These are phyloP conservation scores for Hymenoscyphus repandus DNA, from an alignment of 2,329 filamentous ascomycete species.

Conservation along the genomic window DNA sequence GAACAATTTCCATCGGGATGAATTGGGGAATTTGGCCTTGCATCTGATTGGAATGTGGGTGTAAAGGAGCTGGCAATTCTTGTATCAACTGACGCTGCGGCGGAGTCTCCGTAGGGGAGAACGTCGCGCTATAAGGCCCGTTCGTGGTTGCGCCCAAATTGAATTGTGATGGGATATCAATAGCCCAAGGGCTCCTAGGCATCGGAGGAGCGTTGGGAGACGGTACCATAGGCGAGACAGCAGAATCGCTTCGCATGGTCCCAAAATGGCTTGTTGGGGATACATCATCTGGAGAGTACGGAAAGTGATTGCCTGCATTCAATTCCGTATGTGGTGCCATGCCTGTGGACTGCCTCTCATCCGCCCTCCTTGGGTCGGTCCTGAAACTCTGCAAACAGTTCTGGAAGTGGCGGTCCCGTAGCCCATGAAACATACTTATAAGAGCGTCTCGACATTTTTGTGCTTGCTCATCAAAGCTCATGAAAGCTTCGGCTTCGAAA, in stretches of 20 bases:
- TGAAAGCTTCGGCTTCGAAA: constrained; percentile 22
- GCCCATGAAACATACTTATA: constrained; percentile 21
- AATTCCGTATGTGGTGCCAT: neutral
- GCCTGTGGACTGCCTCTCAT: neutral
- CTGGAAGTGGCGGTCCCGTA: constrained; percentile 17
- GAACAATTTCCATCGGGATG: constrained; percentile 25
- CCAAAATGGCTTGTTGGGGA: constrained; percentile 2
- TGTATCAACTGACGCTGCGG: neutral
- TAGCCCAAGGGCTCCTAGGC: constrained; percentile 20
- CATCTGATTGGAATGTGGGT: neutral
- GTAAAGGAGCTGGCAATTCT: neutral
- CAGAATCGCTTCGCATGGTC: neutral
- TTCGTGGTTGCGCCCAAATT: constrained; percentile 7
- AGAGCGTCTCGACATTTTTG: constrained; percentile 24
- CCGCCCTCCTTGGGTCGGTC: constrained; percentile 2
- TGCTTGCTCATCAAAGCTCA: constrained; percentile 19
- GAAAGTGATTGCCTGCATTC: constrained; percentile 2
- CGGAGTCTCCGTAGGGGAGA: neutral
- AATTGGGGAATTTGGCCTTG: constrained; percentile 7
- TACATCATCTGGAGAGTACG: constrained; percentile 2
- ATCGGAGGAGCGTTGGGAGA: constrained; percentile 12
- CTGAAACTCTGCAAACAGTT: constrained; percentile 31
- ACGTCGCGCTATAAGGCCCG: neutral
- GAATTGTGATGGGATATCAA: constrained; percentile 17
- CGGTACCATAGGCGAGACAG: neutral